These are phyloP conservation scores for Penicillium sclerotiorum DNA, from an alignment of 2,329 filamentous ascomycete genomes.

Conservation along the genomic window DNA sequence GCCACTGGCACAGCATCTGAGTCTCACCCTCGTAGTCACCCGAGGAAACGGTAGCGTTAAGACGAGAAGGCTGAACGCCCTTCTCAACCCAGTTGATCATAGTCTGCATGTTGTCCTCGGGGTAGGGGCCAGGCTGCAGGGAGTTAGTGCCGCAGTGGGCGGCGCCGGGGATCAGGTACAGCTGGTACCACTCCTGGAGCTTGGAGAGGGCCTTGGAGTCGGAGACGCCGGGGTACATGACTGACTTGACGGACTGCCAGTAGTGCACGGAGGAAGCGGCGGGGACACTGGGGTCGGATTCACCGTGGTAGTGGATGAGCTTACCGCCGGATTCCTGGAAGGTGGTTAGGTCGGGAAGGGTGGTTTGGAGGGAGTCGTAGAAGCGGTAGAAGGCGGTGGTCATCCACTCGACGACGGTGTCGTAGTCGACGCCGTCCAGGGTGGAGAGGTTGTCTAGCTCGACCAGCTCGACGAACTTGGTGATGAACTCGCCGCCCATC, in stretches of 20 bases:
- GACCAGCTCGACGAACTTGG: slow-evolving; percentile 33
- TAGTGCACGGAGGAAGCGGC: slow-evolving; percentile 59
- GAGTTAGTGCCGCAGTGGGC: slow-evolving; percentile 55
- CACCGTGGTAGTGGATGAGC: slow-evolving; percentile 61
- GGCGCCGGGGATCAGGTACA: slow-evolving; percentile 58
- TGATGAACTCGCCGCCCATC: slow-evolving; percentile 44
- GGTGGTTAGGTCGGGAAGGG: slow-evolving; percentile 54
- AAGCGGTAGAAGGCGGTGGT: slow-evolving; percentile 52
- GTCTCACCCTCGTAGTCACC: slow-evolving; percentile 35
- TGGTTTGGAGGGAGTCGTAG: slow-evolving; percentile 57
- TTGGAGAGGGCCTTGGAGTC: slow-evolving; percentile 44
- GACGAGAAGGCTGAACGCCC: slow-evolving; percentile 45
- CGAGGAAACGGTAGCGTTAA: slow-evolving; percentile 46
- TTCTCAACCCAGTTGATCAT: slow-evolving; percentile 59
- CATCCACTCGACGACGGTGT: slow-evolving; percentile 61
- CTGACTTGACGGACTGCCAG: slow-evolving; percentile 55
- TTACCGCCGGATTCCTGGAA: slow-evolving; percentile 58
- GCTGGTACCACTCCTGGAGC: slow-evolving; percentile 57
- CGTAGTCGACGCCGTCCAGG: slow-evolving; percentile 56
- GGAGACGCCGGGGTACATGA: slow-evolving; percentile 51
- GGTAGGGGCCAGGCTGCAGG: slow-evolving; percentile 50
- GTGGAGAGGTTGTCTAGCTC: slow-evolving; percentile 43
- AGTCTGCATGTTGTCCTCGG: slow-evolving; percentile 49
- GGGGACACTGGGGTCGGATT: slow-evolving; percentile 57
- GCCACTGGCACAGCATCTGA: slow-evolving; percentile 41